These are phyloP conservation scores for Boletus rubescentipes DNA, from an alignment of 768 basidiomycete species.

Conservation along the genomic window DNA sequence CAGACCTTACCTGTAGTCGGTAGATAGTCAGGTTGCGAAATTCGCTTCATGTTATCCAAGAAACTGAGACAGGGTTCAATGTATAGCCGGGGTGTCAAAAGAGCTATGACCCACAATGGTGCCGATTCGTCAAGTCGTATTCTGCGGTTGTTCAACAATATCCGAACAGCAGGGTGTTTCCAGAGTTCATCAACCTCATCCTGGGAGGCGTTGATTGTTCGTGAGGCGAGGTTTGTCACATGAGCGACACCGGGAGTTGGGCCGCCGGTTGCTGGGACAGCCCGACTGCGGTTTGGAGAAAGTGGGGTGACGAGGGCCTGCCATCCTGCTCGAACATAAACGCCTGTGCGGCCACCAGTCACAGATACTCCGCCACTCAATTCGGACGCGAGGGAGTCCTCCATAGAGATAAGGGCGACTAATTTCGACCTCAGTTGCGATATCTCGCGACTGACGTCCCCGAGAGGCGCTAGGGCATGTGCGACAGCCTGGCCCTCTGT, in stretches of 20 bases:
- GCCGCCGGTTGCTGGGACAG: conserved; percentile 36
- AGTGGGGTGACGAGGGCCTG: conserved; percentile 53
- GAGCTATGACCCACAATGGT: conserved; percentile 54
- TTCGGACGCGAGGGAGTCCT: conserved; percentile 66
- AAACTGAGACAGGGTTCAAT: conserved; percentile 48
- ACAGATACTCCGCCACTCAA: conserved; percentile 64
- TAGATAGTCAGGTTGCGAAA: conserved; percentile 66
- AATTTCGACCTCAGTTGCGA: conserved; percentile 53
- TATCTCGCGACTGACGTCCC: conserved; percentile 45
- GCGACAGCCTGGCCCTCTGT: conserved; percentile 32
- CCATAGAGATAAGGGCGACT: conserved; percentile 63
- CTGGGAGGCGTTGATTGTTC: conserved; percentile 48
- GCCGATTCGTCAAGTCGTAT: conserved; percentile 75
- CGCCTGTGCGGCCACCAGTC: conserved; percentile 57
- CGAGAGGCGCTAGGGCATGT: conserved; percentile 32
- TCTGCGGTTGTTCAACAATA: conserved; percentile 54
- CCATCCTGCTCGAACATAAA: conserved; percentile 73
- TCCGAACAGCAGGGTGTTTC: conserved; percentile 64
- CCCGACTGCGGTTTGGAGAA: conserved; percentile 42
- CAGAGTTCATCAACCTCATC: conserved; percentile 64
- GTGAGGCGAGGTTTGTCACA: conserved; percentile 53
- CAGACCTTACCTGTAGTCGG: conserved; percentile 59
- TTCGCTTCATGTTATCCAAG: conserved; percentile 60
- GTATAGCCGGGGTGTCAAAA: not conserved
- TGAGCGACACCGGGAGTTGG: conserved; percentile 34